These are phyloP conservation scores for Hericium alpestre DNA, from an alignment of 768 basidiomycete species.

Conservation along the genomic window DNA sequence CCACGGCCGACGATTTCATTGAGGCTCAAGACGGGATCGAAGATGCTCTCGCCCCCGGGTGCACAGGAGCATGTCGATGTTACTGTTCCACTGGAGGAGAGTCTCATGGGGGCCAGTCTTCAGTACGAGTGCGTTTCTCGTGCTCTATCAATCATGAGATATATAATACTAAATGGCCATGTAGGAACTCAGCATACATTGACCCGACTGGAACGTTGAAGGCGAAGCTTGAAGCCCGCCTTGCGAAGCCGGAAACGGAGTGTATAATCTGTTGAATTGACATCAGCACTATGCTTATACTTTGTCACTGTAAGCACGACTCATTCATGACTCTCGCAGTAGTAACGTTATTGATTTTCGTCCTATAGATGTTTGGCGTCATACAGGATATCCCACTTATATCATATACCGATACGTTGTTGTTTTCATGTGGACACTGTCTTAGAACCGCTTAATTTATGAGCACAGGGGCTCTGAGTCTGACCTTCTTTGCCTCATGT, in stretches of 20 bases:
- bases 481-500: no score
- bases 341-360: no score
- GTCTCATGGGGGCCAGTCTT: neutral
- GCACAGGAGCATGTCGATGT: neutral
- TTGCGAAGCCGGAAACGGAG: constrained; percentile 3
- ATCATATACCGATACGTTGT: no score
- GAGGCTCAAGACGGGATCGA: neutral
- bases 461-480: no score
- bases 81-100: neutral
- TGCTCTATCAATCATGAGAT: neutral
- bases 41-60: neutral
- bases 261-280: constrained; percentile 10
- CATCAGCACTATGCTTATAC: neutral
- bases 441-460: no score
- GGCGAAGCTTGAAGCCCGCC: constrained; percentile 11
- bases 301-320: neutral
- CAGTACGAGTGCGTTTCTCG: neutral
- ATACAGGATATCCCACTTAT: no score
- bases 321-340: no score
- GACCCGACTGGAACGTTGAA: constrained; percentile 9
- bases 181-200: constrained; percentile 3
- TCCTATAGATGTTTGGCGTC: no score
- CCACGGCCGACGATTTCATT: neutral
- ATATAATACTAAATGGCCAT: neutral
- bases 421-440: no score